Base-by-base conservation (phyloP, 306 rosid genomes). In the Prinsepia uniflora region DNA sequence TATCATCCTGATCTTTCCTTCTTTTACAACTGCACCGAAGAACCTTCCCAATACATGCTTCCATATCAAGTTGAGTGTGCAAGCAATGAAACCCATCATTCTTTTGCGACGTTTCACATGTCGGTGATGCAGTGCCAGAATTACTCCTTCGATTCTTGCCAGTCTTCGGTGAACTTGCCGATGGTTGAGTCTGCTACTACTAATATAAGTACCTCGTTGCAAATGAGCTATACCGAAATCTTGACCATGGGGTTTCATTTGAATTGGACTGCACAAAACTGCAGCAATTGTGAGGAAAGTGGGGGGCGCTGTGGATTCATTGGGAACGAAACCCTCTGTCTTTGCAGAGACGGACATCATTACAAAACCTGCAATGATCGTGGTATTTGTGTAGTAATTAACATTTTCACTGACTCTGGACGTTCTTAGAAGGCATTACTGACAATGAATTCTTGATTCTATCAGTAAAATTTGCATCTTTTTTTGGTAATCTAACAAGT, bases 281-380 rank as follows among this genome's bases (percentile, higher is more conserved):
- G 92, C 63, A 71, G 81, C 57, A 44, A 48, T 22, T 86, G 92
- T 77, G 82, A 81, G 76, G 69, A 3, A 18, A 88, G 92, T 67
- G 91, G 88, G 6, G 88, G 96, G 19, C 74, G 83, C 6, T 88
- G 98, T 78, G 90, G 92, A 49, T 82, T 79, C 64, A 79, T 73
- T 34, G 36, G 63, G 50, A 70, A 73, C 58, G 30, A 76, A 66
- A 81, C 85, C 63, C 42, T 75, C 58, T 89, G 90, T 69, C 86
- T 79, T 78, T 86, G 91, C 76, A 77, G 75, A 20, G 90, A 85
- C 72, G 48, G 80, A 55, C 70, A 87, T 43, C 87, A 80, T 75
- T 13, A 5, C 0, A 67, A 76, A 75, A 73, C 76, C 49, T 92
- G 92, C 74, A 72, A 82, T 62, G 63, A 78, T 30, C 36, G 3